These are phyloP conservation scores for Apiospora koreana DNA, from an alignment of 2,329 filamentous ascomycete genomes.

Conservation along the genomic window DNA sequence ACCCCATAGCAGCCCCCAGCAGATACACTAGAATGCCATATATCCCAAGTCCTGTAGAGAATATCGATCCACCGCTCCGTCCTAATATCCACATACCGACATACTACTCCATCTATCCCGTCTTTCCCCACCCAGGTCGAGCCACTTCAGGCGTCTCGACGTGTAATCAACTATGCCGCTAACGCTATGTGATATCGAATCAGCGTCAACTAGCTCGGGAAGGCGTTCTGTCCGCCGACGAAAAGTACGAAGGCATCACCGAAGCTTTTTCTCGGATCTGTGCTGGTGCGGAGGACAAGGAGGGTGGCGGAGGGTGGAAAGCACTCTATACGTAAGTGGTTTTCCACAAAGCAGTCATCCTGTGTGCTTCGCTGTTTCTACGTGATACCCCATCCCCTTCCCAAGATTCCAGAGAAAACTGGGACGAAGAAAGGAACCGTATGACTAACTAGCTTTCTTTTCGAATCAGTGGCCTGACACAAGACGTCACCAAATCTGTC, in stretches of 20 bases:
- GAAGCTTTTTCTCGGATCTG: conserved; percentile 75
- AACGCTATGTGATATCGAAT: conserved; percentile 4
- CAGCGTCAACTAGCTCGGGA: conserved; percentile 20
- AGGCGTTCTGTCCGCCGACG: conserved; percentile 15
- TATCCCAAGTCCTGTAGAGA: not conserved
- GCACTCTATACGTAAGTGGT: conserved; percentile 62
- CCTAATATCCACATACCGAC: not conserved
- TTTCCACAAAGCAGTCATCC: not conserved
- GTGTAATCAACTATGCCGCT: not conserved
- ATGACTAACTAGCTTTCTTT: not conserved
- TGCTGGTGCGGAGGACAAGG: conserved; percentile 42
- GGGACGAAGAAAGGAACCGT: not conserved
- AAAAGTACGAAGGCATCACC: conserved; percentile 63
- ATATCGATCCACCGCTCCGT: not conserved
- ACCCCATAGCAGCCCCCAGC: not conserved
- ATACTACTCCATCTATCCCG: not conserved
- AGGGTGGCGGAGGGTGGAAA: conserved; percentile 59
- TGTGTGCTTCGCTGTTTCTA: not conserved
- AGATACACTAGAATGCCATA: not conserved
- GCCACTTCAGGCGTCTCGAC: not conserved
- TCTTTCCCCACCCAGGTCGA: not conserved
- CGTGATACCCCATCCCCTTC: not conserved
- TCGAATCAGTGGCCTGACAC: conserved; percentile 14
- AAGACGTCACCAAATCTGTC: conserved; percentile 66
- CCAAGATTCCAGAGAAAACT: not conserved